Conservation (phyloP, 2,329 filamentous ascomycete species). For the Didymella arachidicola region DNA sequence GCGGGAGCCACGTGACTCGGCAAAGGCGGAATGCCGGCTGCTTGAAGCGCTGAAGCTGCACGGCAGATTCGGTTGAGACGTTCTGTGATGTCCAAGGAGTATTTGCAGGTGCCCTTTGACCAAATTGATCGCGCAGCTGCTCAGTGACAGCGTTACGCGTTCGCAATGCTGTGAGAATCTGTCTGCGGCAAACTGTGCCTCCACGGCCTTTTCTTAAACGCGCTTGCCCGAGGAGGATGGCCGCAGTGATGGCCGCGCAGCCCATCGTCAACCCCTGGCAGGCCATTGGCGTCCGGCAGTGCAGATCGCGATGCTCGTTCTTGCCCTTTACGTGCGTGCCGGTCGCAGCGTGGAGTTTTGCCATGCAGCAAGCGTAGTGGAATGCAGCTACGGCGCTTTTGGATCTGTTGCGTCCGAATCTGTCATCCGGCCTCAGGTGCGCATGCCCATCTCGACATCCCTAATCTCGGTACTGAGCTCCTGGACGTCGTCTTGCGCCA, state of each 20-base stretch:
- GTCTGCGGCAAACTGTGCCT: not conserved
- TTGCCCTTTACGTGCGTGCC: no score
- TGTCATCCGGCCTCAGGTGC: slow-evolving; percentile 30
- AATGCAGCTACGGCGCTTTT: not conserved
- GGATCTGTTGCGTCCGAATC: not conserved
- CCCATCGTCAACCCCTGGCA: not conserved
- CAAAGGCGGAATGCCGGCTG: slow-evolving; percentile 25
- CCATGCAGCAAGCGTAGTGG: not conserved
- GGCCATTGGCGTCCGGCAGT: not conserved
- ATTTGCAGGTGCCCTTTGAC: not conserved
- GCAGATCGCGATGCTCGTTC: not conserved
- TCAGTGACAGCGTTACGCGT: not conserved
- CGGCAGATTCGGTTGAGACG: not conserved
- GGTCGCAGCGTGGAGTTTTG: not conserved
- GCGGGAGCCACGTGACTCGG: slow-evolving; percentile 32
- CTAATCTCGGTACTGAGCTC: slow-evolving; percentile 45
- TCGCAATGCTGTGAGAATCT: not conserved
- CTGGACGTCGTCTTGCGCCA: slow-evolving; percentile 51
- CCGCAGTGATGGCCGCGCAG: not conserved
- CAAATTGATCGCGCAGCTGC: not conserved
- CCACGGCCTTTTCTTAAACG: not conserved
- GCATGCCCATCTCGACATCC: slow-evolving; percentile 49
- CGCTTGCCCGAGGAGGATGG: not conserved
- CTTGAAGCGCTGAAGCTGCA: slow-evolving; percentile 9
- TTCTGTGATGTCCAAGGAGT: not conserved